These are phyloP conservation scores for Cadophora luteo-olivacea DNA, from an alignment of 2,329 filamentous ascomycete species.

Conservation along the genomic window DNA sequence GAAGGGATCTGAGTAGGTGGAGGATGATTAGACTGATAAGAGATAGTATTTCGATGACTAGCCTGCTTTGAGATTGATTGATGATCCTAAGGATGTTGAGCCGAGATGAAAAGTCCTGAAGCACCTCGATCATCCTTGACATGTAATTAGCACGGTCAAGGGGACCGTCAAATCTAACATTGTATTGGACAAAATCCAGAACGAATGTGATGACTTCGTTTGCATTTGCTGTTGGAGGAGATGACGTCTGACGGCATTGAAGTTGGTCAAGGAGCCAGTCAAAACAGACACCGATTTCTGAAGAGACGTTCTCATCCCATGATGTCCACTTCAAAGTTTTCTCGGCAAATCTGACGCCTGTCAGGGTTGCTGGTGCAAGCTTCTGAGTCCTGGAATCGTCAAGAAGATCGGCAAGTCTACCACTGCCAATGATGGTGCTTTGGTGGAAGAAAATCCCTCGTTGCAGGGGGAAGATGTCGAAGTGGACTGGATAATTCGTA, in stretches of 20 bases:
- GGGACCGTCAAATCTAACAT: constrained; percentile 31
- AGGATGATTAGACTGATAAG: constrained; percentile 46
- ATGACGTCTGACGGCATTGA: constrained; percentile 10
- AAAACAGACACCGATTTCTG: constrained; percentile 66
- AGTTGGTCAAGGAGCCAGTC: constrained; percentile 61
- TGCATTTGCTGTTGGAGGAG: constrained; percentile 20
- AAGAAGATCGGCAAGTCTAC: constrained; percentile 50
- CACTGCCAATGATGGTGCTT: constrained; percentile 63
- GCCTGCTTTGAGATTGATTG: not conserved
- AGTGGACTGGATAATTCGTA: constrained; percentile 66
- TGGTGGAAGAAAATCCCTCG: constrained; percentile 64
- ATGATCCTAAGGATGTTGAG: constrained; percentile 14
- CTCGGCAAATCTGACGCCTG: constrained; percentile 49
- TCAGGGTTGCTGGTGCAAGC: not conserved
- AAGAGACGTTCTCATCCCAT: constrained; percentile 65
- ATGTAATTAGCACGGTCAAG: constrained; percentile 36
- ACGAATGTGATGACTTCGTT: constrained; percentile 34
- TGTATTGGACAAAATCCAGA: constrained; percentile 41
- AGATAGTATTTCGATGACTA: constrained; percentile 32
- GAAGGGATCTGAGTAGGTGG: constrained; percentile 52
- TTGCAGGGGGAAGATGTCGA: constrained; percentile 66
- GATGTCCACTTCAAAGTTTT: constrained; percentile 59
- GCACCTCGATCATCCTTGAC: constrained; percentile 39
- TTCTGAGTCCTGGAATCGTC: constrained; percentile 37
- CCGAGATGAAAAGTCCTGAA: constrained; percentile 38